Evolutionary conservation across 2,329 filamentous ascomycete species (phyloP), one percentile per base, ranked within the genome.

Genomic region (Fusarium hainanense): DNA sequence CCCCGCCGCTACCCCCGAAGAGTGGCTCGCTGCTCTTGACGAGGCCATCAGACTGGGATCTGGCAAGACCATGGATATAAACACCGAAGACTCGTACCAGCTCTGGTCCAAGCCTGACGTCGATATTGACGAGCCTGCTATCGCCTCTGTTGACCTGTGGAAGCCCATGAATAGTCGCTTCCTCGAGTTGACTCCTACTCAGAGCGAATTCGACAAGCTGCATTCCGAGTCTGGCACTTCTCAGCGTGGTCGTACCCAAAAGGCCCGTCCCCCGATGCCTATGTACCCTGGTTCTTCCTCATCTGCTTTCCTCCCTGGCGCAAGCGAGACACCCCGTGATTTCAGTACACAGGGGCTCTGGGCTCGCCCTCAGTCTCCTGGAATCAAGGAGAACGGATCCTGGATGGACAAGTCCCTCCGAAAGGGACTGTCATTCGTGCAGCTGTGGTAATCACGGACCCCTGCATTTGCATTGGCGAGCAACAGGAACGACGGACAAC

Each of bases 11-110:
- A 76, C 59, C 28, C 73, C 66, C 64, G 75, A 73, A 16, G 54
- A 78, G 55, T 84, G 83, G 83, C 74, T 78, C 11, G 73, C 74
- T 20, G 83, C 83, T 6, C 77, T 85, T 41, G 60, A 68, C 8
- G 72, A 74, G 43, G 74, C 74, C 34, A 70, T 74, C 46, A 58
- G 37, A 28, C 49, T 58, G 41, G 62, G 48, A 55, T 64, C 66
- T 40, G 63, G 60, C 49, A 63, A 68, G 68, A 55, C 56, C 42
- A 32, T 56, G 40, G 57, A 54, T 20, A 47, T 67, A 27, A 60
- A 57, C 20, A 32, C 51, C 12, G 68, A 63, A 37, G 66, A 49
- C 44, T 55, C 62, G 11, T 57, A 63, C 50, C 72, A 74, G 50
- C 73, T 75, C 23, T 75, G 73, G 73, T 74, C 71, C 23, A 74